These are phyloP conservation scores for Trapa incisa DNA, from an alignment of 345 rosid species.

Conservation along the genomic window DNA sequence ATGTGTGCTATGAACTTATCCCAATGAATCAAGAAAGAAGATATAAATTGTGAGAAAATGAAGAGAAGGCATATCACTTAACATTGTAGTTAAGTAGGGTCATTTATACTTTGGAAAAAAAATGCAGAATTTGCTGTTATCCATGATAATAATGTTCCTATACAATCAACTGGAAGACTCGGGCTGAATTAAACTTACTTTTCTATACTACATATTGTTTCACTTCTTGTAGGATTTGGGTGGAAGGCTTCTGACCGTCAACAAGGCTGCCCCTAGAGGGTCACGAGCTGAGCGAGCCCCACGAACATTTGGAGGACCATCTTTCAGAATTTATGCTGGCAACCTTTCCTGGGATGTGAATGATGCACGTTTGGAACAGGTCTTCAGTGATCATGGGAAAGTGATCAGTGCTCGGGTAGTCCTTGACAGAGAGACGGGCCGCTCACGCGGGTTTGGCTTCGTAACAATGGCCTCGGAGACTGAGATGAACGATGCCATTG, in stretches of 20 bases:
- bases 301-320: conserved; percentile 32
- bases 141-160: not conserved
- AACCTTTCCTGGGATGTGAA: conserved; percentile 89
- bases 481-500: conserved; percentile 81
- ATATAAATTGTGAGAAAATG: too few species aligned
- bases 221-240: conserved; percentile 37
- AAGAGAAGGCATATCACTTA: too few species aligned
- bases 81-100: too few species aligned
- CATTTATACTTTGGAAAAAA: too few species aligned
- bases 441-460: conserved; percentile 95
- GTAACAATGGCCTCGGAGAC: conserved; percentile 72
- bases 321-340: conserved; percentile 64
- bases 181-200: too few species aligned
- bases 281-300: conserved; percentile 38
- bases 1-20: too few species aligned
- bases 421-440: conserved; percentile 75
- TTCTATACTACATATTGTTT: not conserved
- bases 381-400: conserved; percentile 91
- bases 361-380: conserved; percentile 41
- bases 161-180: not conserved
- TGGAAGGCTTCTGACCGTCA: conserved; percentile 72
- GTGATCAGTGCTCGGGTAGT: conserved; percentile 71
- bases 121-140: too few species aligned
- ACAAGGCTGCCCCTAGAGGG: conserved; percentile 91
- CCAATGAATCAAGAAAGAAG: too few species aligned